These are phyloP conservation scores for Pyrenophora tritici-repentis DNA, from an alignment of 2,329 filamentous ascomycete genomes.

Conservation along the genomic window DNA sequence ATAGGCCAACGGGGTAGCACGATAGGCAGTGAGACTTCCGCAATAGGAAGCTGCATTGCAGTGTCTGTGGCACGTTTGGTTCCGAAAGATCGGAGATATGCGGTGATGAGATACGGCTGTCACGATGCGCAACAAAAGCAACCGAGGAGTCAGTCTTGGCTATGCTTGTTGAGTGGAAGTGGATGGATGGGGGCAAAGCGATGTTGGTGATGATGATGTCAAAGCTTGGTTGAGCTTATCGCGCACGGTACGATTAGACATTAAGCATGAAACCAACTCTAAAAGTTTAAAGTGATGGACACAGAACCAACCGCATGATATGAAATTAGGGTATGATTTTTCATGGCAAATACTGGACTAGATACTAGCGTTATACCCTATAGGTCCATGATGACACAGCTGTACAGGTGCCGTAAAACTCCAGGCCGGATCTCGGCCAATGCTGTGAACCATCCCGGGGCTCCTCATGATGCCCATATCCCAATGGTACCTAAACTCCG, in stretches of 20 bases:
- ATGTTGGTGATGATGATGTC: slow-evolving; percentile 9
- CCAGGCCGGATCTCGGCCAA: slow-evolving; percentile 7
- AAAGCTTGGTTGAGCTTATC: slow-evolving; percentile 14
- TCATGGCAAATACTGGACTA: neutral
- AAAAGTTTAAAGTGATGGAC: slow-evolving; percentile 15
- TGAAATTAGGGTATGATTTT: neutral
- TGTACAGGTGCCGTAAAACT: slow-evolving; percentile 4
- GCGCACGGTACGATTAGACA: neutral
- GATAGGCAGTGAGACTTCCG: slow-evolving; percentile 20
- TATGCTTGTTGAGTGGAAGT: neutral
- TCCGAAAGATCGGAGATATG: slow-evolving; percentile 2
- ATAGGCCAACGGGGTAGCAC: slow-evolving; percentile 19
- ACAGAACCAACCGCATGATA: neutral
- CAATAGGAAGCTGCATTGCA: slow-evolving; percentile 27
- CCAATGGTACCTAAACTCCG: slow-evolving; percentile 28
- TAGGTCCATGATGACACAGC: neutral
- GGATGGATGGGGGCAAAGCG: neutral
- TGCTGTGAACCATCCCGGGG: slow-evolving; percentile 4
- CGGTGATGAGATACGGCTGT: neutral
- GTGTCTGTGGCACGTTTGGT: neutral
- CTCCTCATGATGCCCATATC: slow-evolving; percentile 1
- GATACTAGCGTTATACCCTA: neutral
- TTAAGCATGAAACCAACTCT: slow-evolving; percentile 27
- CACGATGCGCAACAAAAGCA: neutral
- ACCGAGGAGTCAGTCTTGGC: slow-evolving; percentile 3